Conservation (phyloP, 306 rosid species). For the Crotalaria pallida region DNA sequence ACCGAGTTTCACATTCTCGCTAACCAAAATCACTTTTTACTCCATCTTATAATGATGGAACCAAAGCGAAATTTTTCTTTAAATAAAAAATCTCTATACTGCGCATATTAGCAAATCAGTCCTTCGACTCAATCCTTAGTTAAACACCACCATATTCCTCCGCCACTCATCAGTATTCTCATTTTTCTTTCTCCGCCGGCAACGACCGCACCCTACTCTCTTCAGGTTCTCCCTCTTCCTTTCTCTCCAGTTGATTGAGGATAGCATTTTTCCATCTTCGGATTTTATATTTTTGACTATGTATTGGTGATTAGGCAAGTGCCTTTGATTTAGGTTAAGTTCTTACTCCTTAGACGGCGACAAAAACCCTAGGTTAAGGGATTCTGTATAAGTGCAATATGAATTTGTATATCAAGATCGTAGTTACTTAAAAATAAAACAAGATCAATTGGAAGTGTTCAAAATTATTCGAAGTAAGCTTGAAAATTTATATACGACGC, state of each 20-base stretch:
- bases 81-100: too few species aligned
- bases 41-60: too few species aligned
- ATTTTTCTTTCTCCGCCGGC: not conserved
- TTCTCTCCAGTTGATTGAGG: not conserved
- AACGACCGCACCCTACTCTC: not conserved
- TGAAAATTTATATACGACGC: too few species aligned
- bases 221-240: slow-evolving; percentile 9
- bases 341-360: not conserved
- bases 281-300: slow-evolving; percentile 13
- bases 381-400: not conserved
- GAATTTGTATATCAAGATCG: not conserved
- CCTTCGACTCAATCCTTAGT: not conserved
- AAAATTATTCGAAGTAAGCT: too few species aligned
- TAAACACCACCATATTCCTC: not conserved
- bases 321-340: slow-evolving; percentile 11
- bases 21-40: too few species aligned
- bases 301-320: not conserved
- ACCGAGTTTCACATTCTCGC: too few species aligned
- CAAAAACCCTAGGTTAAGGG: slow-evolving; percentile 10
- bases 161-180: not conserved
- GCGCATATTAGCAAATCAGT: not conserved
- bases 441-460: too few species aligned
- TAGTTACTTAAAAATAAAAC: not conserved
- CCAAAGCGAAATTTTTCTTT: too few species aligned
- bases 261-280: not conserved